These are phyloP conservation scores for Leptodontidium sp. DNA, from an alignment of 2,329 filamentous ascomycete genomes.

Conservation along the genomic window DNA sequence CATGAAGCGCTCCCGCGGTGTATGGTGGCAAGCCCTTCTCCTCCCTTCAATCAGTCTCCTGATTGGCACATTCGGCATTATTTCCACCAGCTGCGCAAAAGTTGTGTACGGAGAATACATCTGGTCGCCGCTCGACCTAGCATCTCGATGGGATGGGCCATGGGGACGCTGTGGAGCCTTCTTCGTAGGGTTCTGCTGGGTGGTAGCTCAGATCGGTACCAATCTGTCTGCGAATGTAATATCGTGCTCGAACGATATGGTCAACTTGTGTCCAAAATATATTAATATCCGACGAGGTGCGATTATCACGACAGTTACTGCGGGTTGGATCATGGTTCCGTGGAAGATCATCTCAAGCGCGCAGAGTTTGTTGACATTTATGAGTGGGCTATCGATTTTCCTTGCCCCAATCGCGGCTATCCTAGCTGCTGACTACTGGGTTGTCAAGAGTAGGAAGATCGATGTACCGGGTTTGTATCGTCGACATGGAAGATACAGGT, in stretches of 20 bases:
- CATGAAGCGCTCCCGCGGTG: slow-evolving; percentile 38
- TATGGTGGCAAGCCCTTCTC: slow-evolving; percentile 31
- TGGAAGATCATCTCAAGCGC: slow-evolving; percentile 17
- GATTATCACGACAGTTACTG: slow-evolving; percentile 17
- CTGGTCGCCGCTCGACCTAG: slow-evolving; percentile 57
- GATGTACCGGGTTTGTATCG: slow-evolving; percentile 28
- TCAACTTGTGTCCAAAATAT: slow-evolving; percentile 58
- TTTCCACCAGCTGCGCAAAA: slow-evolving; percentile 61
- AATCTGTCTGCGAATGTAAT: slow-evolving; percentile 59
- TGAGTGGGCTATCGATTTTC: slow-evolving; percentile 40
- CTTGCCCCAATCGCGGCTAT: slow-evolving; percentile 43
- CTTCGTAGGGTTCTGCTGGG: slow-evolving; percentile 55
- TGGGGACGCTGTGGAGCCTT: slow-evolving; percentile 52
- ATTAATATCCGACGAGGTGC: slow-evolving; percentile 63
- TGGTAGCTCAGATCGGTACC: slow-evolving; percentile 56
- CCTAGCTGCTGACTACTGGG: slow-evolving; percentile 28
- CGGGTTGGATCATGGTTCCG: slow-evolving; percentile 20
- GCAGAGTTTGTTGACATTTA: slow-evolving; percentile 5
- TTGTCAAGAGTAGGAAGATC: slow-evolving; percentile 19
- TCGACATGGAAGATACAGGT: slow-evolving; percentile 27
- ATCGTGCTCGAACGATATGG: slow-evolving; percentile 61
- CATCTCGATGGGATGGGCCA: slow-evolving; percentile 52
- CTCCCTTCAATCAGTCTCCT: slow-evolving; percentile 31
- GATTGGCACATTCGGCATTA: slow-evolving; percentile 51
- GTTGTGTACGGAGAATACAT: slow-evolving; percentile 57